A percentile compares a stretch with the other conserved stretches of the same genome.
These are phyloP conservation scores for Hypocrella siamensis DNA, from an alignment of 2,329 filamentous ascomycete genomes.

Conservation along the genomic window DNA sequence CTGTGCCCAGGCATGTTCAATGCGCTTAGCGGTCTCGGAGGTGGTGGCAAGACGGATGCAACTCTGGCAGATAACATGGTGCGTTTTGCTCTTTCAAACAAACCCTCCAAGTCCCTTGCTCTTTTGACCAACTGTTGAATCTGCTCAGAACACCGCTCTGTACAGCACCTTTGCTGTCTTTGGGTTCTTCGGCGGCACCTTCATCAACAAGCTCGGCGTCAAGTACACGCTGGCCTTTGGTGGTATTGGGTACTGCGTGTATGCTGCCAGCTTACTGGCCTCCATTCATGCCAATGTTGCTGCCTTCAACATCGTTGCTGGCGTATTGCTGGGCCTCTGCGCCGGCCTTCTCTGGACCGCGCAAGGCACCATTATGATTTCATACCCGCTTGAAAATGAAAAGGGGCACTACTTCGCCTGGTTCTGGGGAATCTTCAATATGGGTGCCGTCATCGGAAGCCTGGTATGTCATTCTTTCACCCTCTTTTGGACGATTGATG, in stretches of 20 bases:
- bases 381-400: conserved; percentile 63
- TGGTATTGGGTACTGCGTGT: conserved; percentile 61
- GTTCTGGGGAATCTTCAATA: conserved; percentile 94
- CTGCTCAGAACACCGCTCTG: conserved; percentile 40
- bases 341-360: conserved; percentile 71
- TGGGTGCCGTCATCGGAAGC: conserved; percentile 76
- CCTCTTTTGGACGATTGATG: not conserved
- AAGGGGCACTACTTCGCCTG: conserved; percentile 82
- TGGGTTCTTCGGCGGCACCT: conserved; percentile 56
- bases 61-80: conserved; percentile 23
- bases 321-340: conserved; percentile 61
- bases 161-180: conserved; percentile 54
- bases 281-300: conserved; percentile 45
- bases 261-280: conserved; percentile 51
- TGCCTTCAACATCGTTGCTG: conserved; percentile 45
- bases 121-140: not conserved
- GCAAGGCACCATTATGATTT: conserved; percentile 79
- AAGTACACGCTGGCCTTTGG: conserved; percentile 52
- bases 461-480: conserved; percentile 22
- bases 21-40: conserved; percentile 47
- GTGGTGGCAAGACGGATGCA: conserved; percentile 34
- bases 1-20: conserved; percentile 62
- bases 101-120: not conserved
- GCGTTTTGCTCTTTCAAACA: conserved; percentile 1
- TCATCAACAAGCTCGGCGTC: conserved; percentile 61